A percentile compares a stretch with the other conserved stretches of the same genome.
Conservation (phyloP, 192 early-diverging fungal genomes). For the Geranomyces michiganensis region DNA sequence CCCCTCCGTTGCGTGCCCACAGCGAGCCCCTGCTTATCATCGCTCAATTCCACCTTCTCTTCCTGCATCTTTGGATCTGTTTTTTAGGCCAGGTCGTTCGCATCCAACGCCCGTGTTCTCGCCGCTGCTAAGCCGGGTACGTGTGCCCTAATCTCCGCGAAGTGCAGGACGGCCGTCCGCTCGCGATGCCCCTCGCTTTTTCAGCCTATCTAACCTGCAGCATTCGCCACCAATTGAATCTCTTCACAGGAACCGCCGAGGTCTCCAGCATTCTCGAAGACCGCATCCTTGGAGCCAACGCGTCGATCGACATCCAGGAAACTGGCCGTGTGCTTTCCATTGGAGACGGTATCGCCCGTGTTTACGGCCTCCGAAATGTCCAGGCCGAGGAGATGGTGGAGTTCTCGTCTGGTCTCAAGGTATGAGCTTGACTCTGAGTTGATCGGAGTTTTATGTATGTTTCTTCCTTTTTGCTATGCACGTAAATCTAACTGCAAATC, state of each 20-base stretch:
- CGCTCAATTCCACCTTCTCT: too few species aligned
- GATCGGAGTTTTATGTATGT: neutral
- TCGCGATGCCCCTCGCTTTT: too few species aligned
- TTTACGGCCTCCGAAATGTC: slow-evolving; percentile 96
- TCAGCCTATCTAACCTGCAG: neutral
- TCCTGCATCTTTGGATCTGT: too few species aligned
- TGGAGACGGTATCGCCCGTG: slow-evolving; percentile 99
- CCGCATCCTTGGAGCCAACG: slow-evolving; percentile 87
- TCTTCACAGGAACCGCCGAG: slow-evolving; percentile 72
- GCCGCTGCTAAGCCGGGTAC: slow-evolving; percentile 21
- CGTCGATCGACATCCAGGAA: slow-evolving; percentile 90
- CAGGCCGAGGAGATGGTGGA: slow-evolving; percentile 99
- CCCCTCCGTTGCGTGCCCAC: too few species aligned
- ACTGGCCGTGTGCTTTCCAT: slow-evolving; percentile 99
- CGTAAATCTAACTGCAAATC: neutral
- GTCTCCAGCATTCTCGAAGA: slow-evolving; percentile 97
- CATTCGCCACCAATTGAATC: neutral
- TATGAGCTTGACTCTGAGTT: slow-evolving; percentile 30
- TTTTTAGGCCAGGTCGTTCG: slow-evolving; percentile 20
- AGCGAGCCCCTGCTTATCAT: too few species aligned
- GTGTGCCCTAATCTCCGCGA: neutral
- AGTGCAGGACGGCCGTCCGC: neutral
- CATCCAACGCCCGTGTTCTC: slow-evolving; percentile 1
- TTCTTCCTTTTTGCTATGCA: neutral
- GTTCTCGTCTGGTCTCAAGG: slow-evolving; percentile 98